Conservation (phyloP, 2,329 filamentous ascomycete genomes). For the Monosporascus sp. region DNA sequence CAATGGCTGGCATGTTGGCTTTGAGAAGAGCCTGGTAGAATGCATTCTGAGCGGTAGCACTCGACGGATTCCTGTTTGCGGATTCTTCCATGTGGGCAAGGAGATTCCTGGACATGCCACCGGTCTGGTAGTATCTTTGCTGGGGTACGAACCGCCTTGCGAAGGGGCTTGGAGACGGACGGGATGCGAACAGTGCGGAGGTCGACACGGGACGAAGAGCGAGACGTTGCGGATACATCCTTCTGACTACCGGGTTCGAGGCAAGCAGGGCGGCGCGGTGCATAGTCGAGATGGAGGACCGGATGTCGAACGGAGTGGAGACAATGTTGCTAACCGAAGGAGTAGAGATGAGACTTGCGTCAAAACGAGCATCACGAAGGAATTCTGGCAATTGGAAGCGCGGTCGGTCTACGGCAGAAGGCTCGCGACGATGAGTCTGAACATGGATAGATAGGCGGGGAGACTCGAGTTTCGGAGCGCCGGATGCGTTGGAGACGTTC, state of each 20-base stretch:
- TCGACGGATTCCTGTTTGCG: constrained; percentile 87
- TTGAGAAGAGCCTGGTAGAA: constrained; percentile 90
- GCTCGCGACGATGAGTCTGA: constrained; percentile 3
- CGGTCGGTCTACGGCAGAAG: constrained; percentile 3
- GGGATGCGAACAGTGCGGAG: constrained; percentile 11
- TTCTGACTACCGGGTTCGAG: constrained; percentile 22
- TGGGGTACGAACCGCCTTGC: constrained; percentile 15
- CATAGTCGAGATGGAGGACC: constrained; percentile 26
- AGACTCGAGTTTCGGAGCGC: constrained; percentile 5
- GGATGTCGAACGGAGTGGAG: constrained; percentile 25
- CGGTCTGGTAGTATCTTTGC: constrained; percentile 36
- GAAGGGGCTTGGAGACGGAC: constrained; percentile 12
- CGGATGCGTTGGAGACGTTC: constrained; percentile 1
- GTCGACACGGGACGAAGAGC: constrained; percentile 22
- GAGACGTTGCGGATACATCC: constrained; percentile 15
- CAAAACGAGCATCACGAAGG: constrained; percentile 21
- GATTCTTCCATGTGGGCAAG: constrained; percentile 84
- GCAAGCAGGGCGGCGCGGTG: constrained; percentile 24
- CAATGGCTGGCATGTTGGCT: constrained; percentile 88
- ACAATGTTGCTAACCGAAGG: constrained; percentile 13
- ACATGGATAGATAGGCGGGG: constrained; percentile 4
- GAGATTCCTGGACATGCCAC: constrained; percentile 54
- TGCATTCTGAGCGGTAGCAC: constrained; percentile 81
- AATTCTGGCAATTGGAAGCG: constrained; percentile 30
- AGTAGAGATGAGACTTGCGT: constrained; percentile 12